Evolutionary conservation across 1,284 basidiomycete species (phyloP).

Genomic region (Laetiporus sulphureus): DNA sequence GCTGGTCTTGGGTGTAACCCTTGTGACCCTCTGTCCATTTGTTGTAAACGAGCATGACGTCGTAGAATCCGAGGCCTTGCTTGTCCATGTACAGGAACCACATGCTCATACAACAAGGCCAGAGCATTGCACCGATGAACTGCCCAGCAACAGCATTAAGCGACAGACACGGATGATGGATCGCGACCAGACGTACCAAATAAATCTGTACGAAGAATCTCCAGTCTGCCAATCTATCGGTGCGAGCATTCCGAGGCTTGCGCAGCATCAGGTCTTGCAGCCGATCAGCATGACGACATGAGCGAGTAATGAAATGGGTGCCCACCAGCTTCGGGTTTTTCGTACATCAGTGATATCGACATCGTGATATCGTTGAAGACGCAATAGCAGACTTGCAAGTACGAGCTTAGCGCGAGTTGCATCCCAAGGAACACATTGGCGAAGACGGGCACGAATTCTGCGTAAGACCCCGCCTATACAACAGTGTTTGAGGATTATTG

Average conservation of each 20-base stretch:
- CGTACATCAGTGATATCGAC: constrained; percentile 43
- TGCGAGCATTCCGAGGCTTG: constrained; percentile 57
- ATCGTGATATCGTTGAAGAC: constrained; percentile 43
- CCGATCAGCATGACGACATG: not conserved
- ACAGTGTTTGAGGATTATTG: too few species aligned
- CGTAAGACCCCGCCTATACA: too few species aligned
- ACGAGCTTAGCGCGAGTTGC: constrained; percentile 36
- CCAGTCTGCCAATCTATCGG: constrained; percentile 43
- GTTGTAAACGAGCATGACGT: constrained; percentile 37
- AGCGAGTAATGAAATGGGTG: constrained; percentile 19
- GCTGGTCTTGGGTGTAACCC: constrained; percentile 31
- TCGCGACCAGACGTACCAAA: constrained; percentile 53
- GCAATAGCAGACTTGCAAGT: constrained; percentile 40
- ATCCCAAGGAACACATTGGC: constrained; percentile 42
- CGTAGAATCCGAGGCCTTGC: constrained; percentile 48
- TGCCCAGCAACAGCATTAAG: constrained; percentile 35
- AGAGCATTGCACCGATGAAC: constrained; percentile 41
- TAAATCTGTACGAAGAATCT: constrained; percentile 59
- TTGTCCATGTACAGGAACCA: constrained; percentile 32
- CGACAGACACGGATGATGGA: constrained; percentile 40
- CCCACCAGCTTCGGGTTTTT: constrained; percentile 44
- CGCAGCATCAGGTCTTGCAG: constrained; percentile 38
- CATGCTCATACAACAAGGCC: constrained; percentile 40
- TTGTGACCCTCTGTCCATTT: constrained; percentile 44
- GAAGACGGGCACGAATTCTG: constrained; percentile 63